Percentiles rank a stretch among this genome's conserved stretches.
phyloP scores from a whole-genome alignment of 2,329 filamentous ascomycete species.

The Xylariaceae sp. region DNA sequence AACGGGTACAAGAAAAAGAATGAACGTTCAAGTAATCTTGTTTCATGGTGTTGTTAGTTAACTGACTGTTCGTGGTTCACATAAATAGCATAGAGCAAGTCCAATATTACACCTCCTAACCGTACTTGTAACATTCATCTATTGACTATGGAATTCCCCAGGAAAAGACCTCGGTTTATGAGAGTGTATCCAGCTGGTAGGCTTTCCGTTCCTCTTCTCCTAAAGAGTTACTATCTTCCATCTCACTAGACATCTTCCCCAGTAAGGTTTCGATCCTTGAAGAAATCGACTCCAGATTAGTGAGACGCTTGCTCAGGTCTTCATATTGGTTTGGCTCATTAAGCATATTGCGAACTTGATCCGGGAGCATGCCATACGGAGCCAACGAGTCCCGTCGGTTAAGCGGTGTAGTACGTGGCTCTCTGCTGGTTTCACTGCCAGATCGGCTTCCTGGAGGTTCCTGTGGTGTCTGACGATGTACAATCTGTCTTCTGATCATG shows the following conservation, averaged over 20 bases:
- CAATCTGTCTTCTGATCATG: conserved; percentile 53
- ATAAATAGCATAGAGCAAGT: background rate
- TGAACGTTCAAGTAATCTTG: background rate
- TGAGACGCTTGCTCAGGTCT: conserved; percentile 41
- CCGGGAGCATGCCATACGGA: conserved; percentile 46
- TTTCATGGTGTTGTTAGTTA: background rate
- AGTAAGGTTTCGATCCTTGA: conserved; percentile 46
- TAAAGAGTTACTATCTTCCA: conserved; percentile 16
- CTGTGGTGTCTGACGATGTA: conserved; percentile 38
- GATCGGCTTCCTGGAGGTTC: conserved; percentile 10
- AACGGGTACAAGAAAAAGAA: background rate
- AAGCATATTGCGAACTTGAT: conserved; percentile 47
- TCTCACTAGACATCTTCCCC: conserved; percentile 32
- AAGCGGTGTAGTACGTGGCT: conserved; percentile 29
- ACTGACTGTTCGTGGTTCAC: background rate
- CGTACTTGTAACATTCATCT: background rate
- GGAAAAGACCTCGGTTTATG: conserved; percentile 21
- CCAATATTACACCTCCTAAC: too few species aligned
- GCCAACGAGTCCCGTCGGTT: conserved; percentile 51
- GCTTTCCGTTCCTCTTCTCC: conserved; percentile 26
- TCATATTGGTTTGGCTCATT: conserved; percentile 42
- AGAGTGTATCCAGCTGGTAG: conserved; percentile 25
- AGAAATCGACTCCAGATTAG: conserved; percentile 46
- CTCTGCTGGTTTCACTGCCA: conserved; percentile 11
- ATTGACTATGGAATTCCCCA: background rate